Evolutionary conservation across 371 early-diverging fungal species (phyloP).

Genomic region (Mucor sp.): DNA sequence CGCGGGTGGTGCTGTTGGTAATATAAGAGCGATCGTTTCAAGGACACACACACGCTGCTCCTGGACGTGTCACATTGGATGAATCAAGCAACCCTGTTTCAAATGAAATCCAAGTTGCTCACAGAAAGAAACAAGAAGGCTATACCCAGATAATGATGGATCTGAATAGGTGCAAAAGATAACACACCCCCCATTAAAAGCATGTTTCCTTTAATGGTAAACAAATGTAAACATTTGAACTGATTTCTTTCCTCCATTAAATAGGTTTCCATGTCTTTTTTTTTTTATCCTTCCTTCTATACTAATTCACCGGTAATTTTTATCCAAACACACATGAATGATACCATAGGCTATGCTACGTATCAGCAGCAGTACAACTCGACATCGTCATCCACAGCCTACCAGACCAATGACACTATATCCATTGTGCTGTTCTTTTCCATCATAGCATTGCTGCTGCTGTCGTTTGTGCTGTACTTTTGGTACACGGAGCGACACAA

Average conservation of each 20-base stretch:
- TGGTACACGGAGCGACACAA: slow-evolving; percentile 55
- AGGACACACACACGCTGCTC: too few species aligned
- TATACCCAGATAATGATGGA: too few species aligned
- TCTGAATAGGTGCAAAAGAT: neutral
- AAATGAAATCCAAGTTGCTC: neutral
- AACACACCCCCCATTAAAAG: neutral
- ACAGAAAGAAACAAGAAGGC: neutral
- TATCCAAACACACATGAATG: slow-evolving; percentile 13
- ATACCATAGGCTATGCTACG: slow-evolving; percentile 45
- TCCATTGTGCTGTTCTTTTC: slow-evolving; percentile 51
- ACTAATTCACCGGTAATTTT: slow-evolving; percentile 5
- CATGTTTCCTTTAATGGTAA: slow-evolving; percentile 14
- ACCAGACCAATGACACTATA: slow-evolving; percentile 32
- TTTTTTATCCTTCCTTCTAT: neutral
- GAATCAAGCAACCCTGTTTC: neutral
- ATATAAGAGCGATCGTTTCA: neutral
- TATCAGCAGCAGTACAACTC: slow-evolving; percentile 47
- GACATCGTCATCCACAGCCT: slow-evolving; percentile 11
- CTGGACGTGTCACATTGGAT: neutral
- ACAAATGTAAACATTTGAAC: slow-evolving; percentile 1
- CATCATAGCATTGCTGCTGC: slow-evolving; percentile 34
- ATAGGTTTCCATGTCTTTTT: neutral
- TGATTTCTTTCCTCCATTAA: neutral
- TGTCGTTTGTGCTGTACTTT: slow-evolving; percentile 48
- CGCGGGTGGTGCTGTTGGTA: neutral